A percentile compares a stretch with the other conserved stretches of the same genome.
phyloP scores from a whole-genome alignment of 202 grass and related monocot species.

The Musa balbisiana region DNA sequence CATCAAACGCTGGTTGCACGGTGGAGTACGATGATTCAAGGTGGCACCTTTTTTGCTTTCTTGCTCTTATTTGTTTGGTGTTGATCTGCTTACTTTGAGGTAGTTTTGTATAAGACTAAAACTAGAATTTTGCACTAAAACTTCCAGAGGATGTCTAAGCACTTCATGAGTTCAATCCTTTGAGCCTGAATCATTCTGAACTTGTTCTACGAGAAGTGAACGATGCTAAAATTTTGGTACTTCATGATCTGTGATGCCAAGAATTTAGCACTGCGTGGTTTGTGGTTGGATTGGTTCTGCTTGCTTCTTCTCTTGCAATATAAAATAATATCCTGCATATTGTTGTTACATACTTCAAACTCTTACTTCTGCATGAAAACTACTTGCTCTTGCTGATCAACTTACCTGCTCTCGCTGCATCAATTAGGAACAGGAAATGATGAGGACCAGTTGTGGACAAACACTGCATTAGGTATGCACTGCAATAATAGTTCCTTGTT shows the following conservation, averaged over 20 bases:
- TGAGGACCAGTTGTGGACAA: too few relatives aligned
- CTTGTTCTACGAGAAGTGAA: not conserved
- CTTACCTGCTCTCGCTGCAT: too few relatives aligned
- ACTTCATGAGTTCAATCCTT: not conserved
- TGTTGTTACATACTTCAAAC: too few relatives aligned
- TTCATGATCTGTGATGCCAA: not conserved
- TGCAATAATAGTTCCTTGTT: too few relatives aligned
- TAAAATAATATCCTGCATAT: not conserved
- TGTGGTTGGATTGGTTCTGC: not conserved
- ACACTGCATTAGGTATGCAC: too few relatives aligned
- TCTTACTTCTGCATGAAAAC: too few relatives aligned
- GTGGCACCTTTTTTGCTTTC: not conserved
- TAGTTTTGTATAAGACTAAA: too few relatives aligned
- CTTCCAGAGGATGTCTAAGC: not conserved
- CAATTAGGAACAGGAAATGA: too few relatives aligned
- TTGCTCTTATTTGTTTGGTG: not conserved
- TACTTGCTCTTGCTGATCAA: too few relatives aligned
- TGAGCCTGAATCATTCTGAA: not conserved
- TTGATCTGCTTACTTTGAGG: not conserved
- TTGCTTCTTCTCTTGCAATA: not conserved
- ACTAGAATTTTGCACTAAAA: not conserved
- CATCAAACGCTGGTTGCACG: conserved; percentile 13
- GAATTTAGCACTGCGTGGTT: not conserved
- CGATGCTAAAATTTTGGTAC: not conserved
- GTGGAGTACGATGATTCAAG: conserved; percentile 21